Evolutionary conservation across 129 eudicot species (phyloP).

Genomic region (Glebionis coronaria): DNA sequence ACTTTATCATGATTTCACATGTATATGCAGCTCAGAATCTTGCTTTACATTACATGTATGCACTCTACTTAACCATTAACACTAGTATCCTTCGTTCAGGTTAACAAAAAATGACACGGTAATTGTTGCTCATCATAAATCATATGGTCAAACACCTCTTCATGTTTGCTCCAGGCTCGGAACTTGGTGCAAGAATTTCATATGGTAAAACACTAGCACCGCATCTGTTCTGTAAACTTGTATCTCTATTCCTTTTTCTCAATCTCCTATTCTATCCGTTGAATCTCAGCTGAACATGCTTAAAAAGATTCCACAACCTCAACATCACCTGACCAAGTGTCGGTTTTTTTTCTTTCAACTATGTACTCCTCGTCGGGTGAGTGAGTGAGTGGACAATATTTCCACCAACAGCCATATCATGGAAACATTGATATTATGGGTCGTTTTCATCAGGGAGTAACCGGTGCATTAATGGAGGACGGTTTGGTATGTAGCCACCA

Average conservation of each 20-base stretch:
- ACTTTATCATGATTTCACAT: constrained; percentile 17
- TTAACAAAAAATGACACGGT: constrained; percentile 7
- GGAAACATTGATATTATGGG: too few species aligned
- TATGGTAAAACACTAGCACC: too few species aligned
- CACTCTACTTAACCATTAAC: constrained; percentile 21
- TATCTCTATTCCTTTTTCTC: too few species aligned
- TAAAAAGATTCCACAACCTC: too few species aligned
- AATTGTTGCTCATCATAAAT: constrained; percentile 15
- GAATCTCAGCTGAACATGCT: too few species aligned
- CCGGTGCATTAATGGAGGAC: constrained; percentile 83
- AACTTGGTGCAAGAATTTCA: constrained; percentile 88
- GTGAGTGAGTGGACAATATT: too few species aligned
- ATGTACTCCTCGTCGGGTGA: too few species aligned
- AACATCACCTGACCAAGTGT: too few species aligned
- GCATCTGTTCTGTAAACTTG: too few species aligned
- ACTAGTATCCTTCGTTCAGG: constrained; percentile 2
- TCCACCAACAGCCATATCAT: too few species aligned
- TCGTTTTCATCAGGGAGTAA: constrained; percentile 69
- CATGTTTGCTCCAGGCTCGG: constrained; percentile 88
- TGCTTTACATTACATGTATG: constrained; percentile 26
- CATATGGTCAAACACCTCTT: constrained; percentile 82
- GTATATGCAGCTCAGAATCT: constrained; percentile 12
- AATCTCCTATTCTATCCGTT: too few species aligned
- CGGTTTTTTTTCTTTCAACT: too few species aligned
- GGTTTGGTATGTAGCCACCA: constrained; percentile 91